Conservation (phyloP, 192 early-diverging fungal species). For the Umbelopsis ramanniana region DNA sequence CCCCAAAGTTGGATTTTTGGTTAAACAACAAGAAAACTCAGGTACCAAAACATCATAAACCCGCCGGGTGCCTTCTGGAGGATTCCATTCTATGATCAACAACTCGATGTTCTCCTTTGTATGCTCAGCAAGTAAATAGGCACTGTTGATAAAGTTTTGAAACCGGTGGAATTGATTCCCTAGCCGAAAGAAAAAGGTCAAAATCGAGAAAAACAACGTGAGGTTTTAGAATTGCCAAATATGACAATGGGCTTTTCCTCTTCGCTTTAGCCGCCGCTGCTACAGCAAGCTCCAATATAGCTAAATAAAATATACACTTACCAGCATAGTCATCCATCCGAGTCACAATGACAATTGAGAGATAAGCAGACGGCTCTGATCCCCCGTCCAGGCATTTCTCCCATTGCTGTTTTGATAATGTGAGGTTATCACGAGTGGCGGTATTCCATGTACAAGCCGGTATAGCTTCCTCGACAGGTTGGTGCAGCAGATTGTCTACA, state of each 20-base stretch:
- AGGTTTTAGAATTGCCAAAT: conserved; percentile 2
- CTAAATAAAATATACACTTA: conserved; percentile 20
- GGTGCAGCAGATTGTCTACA: background rate
- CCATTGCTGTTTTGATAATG: conserved; percentile 29
- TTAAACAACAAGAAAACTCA: background rate
- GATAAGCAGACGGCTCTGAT: conserved; percentile 25
- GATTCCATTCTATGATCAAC: conserved; percentile 46
- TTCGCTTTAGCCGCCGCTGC: background rate
- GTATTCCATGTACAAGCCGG: conserved; percentile 5
- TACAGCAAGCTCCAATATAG: background rate
- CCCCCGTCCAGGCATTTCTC: conserved; percentile 26
- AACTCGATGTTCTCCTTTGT: conserved; percentile 37
- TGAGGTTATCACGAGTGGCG: conserved; percentile 17
- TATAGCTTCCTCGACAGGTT: background rate
- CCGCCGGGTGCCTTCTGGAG: conserved; percentile 32
- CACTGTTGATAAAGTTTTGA: conserved; percentile 42
- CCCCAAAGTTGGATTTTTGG: background rate
- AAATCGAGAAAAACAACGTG: background rate
- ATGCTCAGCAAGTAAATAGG: conserved; percentile 37
- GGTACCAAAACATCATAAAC: conserved; percentile 41
- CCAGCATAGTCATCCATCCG: conserved; percentile 44
- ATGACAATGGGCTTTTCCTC: background rate
- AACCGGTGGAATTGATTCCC: conserved; percentile 38
- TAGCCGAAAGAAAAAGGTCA: background rate
- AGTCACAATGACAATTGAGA: conserved; percentile 45